Base-by-base conservation (phyloP, 768 basidiomycete genomes). In the Trametes sanguinea region DNA sequence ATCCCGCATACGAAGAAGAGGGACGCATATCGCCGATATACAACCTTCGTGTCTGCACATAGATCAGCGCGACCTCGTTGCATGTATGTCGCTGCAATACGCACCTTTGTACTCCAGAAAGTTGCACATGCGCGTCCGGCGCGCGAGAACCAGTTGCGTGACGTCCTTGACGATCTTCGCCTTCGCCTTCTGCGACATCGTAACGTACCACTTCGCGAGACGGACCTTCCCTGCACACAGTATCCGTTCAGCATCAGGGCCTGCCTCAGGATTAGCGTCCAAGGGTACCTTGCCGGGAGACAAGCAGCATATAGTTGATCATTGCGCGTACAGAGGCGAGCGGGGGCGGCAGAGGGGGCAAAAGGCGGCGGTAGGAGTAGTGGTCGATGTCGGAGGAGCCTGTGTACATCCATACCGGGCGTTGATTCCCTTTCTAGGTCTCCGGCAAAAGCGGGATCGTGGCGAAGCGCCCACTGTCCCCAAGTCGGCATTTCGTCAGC, bases 131-230 rank as follows among this genome's bases (percentile, higher is more conserved):
- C 90, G 82, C 52, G 91, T 92, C 61, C 91, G 82, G 53, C 96
- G 83, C 54, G 88, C 91, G 47, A 96, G 80, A 33, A 98, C 94
- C 39, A 97, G 83, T 75, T 95, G 93, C 1, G 94, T 95, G 33
- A 98, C 90, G 71, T 98, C 96, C 76, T 94, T 95, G 65, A 97
- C 88, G 71, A 96, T 94, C 83, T 95, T 96, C 57, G 83, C 82
- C 75, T 94, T 95, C 39, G 79, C 78, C 75, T 94, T 93, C 22
- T 87, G 80, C 33, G 90, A 79, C 75, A 95, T 81, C 1, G 96
- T 92, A 17, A 85, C 82, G 74, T 93, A 98, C 96, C 96, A 98
- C 83, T 98, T 98, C 33, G 94, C 87, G 40, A 98, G 85, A 56
- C 96, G 86, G 53, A 98, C 85, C 78, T 96, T 96, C 67, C 95